Evolutionary conservation across 495 filamentous ascomycete species (phyloP), one percentile per base, ranked within the genome.

Genomic region (Neurospora pannonica): DNA sequence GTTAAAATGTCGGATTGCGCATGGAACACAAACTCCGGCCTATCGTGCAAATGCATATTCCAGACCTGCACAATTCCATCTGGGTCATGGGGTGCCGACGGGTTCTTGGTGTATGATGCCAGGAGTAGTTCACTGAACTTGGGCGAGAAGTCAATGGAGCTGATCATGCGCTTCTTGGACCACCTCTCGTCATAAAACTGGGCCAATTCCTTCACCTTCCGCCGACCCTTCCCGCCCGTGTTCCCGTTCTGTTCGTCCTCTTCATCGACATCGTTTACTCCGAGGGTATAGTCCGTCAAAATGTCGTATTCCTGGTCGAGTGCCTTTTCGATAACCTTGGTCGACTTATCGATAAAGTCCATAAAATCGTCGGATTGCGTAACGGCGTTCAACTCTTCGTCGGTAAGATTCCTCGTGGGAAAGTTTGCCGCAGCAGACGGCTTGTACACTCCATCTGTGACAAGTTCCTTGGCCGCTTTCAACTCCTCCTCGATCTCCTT

Each of bases 81-180:
- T 15, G 96, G 96, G 74, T 98, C 95, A 82, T 98, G 94, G 38
- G 97, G 97, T 8, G 96, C 94, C 38, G 94, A 92, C 7, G 94
- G 93, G 78, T 97, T 97, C 82, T 98, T 98, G 72, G 97, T 98
- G 81, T 99, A 98, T 17, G 95, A 91, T 36, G 96, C 94, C 21
- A 98, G 88, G 37, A 98, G 86, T 28, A 99, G 89, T 83, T 99
- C 97, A 38, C 92, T 92, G 76, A 97, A 98, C 88, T 97, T 97
- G 21, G 93, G 92, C 36, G 95, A 98, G 80, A 97, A 98, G 82
- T 92, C 91, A 69, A 98, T 87, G 77, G 94, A 92, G 79, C 91
- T 97, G 78, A 98, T 91, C 93, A 97, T 97, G 74, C 97, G 90
- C 83, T 97, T 97, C 84, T 94, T 96, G 80, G 94, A 97, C 95